Evolutionary conservation across 1,284 basidiomycete genomes (phyloP), one percentile per base, ranked within the genome.

Genomic region (Coriolopsis trogii): DNA sequence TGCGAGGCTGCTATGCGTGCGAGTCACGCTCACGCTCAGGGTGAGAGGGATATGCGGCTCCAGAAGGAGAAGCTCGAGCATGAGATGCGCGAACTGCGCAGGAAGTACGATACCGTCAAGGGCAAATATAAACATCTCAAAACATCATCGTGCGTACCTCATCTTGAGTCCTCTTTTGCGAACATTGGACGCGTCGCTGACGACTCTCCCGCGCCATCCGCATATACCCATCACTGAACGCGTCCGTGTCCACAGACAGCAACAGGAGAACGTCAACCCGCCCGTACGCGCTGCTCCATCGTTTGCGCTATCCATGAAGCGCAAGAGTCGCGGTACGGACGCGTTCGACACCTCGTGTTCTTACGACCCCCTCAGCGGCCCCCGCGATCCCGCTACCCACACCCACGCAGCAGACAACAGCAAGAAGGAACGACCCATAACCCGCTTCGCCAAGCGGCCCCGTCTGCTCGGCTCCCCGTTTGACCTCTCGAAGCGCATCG

Each of bases 1-100:
- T 75, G 72, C 58, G 72, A 76, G 42, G 56, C 67, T 4, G 64
- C 68, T 44, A 72, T 73, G 38, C 56, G 59, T 18, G 64, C 63
- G 1, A 60, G 70, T 13, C 46, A 56, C 4, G 66, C 54, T 0
- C 70, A 74, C 46, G 63, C 61, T 3, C 58, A 68, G 44, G 70
- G 70, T 23, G 77, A 77, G 56, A 62, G 59, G 21, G 50, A 63
- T n/a, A 67, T 69, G 41, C 53, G 68, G 16, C 55, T 58, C 28
- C 64, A 66, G 45, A 66, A 61, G 16, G 59, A 63, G 49, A 58
- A 57, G 4, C 61, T 72, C 29, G 63, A 60, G 41, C 51, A 57
- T 28, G 66, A 73, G 25, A 39, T 57, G 15, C 55, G 55, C 8
- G 58, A 63, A n/a, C 56, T 74, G 33, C 65, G 66, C 50, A 55